Evolutionary conservation across 306 rosid genomes (phyloP), one percentile per base, ranked within the genome.

Genomic region (Castanea mollissima): DNA sequence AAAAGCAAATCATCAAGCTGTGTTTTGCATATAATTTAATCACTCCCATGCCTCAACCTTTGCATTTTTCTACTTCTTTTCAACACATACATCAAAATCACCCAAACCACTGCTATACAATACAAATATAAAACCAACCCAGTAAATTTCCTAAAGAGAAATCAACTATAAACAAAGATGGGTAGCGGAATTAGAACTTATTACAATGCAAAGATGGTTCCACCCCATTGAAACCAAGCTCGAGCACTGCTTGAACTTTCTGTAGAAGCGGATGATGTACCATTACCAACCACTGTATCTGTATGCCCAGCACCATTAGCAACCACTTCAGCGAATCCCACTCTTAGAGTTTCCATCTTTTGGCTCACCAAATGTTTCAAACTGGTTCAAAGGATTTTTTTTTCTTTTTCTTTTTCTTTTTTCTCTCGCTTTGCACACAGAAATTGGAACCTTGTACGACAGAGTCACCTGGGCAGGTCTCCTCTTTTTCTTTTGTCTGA

Each of bases 191-290:
- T 4, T 65, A 80, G 85, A 41, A 41, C 46, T 41, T 41, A 41
- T 83, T 68, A 86, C 90, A 83, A 34, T 79, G 78, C 87, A 69
- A 72, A 83, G 75, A 86, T 14, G 76, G 82, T 83, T 78, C 87
- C 90, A 57, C 87, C 90, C 90, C 87, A 86, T 67, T 81, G 90
- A 83, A 83, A 86, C 71, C 65, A 46, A 32, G 58, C 65, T 29
- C 29, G 68, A 73, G 81, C 84, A 14, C 35, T 5, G 71, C 62
- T 73, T 38, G 84, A 83, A 55, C 57, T 71, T 20, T 56, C 56
- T 6, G 38, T 21, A 35, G 57, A 78, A 38, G 71, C 0, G 54
- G 71, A 59, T 27, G 71, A 13, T 21, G 55, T 21, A 29, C 63
- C 73, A 7, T 8, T 41, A 41, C 46, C 46, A 41, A 8, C 3